Evolutionary conservation across 2,329 filamentous ascomycete genomes (phyloP), one percentile per base, ranked within the genome.

Genomic region (Arthroderma uncinatum): DNA sequence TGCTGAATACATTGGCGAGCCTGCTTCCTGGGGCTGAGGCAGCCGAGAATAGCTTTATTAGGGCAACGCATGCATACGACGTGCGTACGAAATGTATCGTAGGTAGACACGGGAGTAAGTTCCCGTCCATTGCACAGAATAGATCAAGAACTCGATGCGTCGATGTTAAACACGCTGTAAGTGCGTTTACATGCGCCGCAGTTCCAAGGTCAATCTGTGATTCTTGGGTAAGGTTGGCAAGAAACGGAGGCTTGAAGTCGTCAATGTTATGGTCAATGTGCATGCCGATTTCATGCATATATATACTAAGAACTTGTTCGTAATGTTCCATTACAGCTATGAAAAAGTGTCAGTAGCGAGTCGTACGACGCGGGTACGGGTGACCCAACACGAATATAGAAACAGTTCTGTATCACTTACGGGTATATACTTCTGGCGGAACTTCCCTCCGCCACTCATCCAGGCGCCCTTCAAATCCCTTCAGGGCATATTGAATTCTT

Each of bases 281-380:
- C 61, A 91, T 80, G 2, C 81, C 83, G 56, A 87, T 81, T 69
- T 91, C 87, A 67, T 91, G 85, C 74, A 90, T 83, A 66, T 87
- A 89, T 2, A 91, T 73, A 60, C 78, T 85, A 36, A 88, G 68
- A 1, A 85, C 79, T 61, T 84, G 76, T 62, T 87, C 83, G 59
- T 80, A 80, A 62, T 89, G 78, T 16, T 74, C 73, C 48, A 89
- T 73, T 0, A 81, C 77, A n/a, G 80, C 84, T 84, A 66, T 25
- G 19, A 25, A 25, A 2, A 47, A 14, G 21, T 4, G 9, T 47
- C 25, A 47, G 40, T 10, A 23, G 25, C 9, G 12, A 3, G 6
- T 25, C 21, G 58, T 55, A 23, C 50, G 16, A 57, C 40, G 34
- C 14, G 12, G 25, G 44, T 44, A 36, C 59, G 48, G 14, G 56